Base-by-base conservation (phyloP, 169 alveolate genomes). In the Miamiensis avidus region DNA sequence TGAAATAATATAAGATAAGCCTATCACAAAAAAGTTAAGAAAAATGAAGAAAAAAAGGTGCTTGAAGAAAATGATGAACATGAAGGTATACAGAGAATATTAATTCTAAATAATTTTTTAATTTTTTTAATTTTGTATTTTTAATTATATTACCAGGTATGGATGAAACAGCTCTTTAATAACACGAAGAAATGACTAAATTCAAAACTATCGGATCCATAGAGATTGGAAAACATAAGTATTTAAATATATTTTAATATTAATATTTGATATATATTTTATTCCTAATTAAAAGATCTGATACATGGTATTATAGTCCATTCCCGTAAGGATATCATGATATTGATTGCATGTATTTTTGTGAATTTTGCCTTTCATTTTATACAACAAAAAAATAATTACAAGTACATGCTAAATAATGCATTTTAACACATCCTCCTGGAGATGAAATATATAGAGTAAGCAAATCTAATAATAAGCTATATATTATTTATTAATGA, bases 291-390 rank as follows among this genome's bases (percentile, higher is more conserved):
- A 11, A 49, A 11, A 49, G 96, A 81, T 98, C 98, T 29, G 99
- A 98, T 86, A 95, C 99, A 26, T 99, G 99, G 99, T 99, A 98
- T 89, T 99, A 97, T 89, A 97, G 99, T 32, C 99, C 99, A 31
- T 98, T 97, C 78, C 99, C 99, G 25, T 96, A 96, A 76, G 99
- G 96, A 65, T 98, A 94, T 81, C 99, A 98, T 85, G 95, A 98
- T 85, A 93, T 97, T 31, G 99, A 97, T 73, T 93, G 95, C 0
- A 94, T 99, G 34, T 97, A 95, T 87, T 95, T 98, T 25, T 99
- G 99, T 87, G 99, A 98, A 87, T 98, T 97, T 90, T 99, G 99
- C 88, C 94, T 99, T 34, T 85, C 96, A n/a, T 97, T 97, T 87
- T 98, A 95, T 89, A 87, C 78, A 11, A 72, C 78, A 76, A 77